Conservation (phyloP, 2,329 filamentous ascomycete genomes). For the Aspergillus novoparasiticus region DNA sequence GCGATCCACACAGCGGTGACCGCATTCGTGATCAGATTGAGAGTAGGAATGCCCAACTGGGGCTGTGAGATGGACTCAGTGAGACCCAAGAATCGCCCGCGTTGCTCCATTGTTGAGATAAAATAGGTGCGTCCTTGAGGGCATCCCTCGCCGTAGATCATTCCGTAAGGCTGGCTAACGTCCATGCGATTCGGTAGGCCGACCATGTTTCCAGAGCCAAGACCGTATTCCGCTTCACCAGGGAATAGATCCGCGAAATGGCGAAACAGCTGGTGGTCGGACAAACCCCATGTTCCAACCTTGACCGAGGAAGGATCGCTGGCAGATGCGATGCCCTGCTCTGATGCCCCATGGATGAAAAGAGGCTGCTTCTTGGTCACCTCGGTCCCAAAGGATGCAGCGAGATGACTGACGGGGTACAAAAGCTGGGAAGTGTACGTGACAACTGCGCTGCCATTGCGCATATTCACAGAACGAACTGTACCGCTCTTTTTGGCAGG, state of each 20-base stretch:
- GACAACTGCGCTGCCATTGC: constrained; percentile 71
- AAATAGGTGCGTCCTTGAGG: constrained; percentile 82
- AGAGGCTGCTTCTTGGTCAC: constrained; percentile 70
- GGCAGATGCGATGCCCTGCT: constrained; percentile 74
- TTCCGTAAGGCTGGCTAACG: constrained; percentile 80
- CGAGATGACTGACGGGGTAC: constrained; percentile 75
- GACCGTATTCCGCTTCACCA: constrained; percentile 72
- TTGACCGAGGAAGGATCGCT: constrained; percentile 77
- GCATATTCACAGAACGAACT: constrained; percentile 57
- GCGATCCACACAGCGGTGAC: constrained; percentile 87
- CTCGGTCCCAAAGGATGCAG: constrained; percentile 73
- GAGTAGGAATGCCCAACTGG: constrained; percentile 73
- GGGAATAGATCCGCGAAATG: constrained; percentile 79
- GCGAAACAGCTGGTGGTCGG: constrained; percentile 72
- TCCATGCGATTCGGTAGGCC: constrained; percentile 87
- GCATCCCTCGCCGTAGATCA: constrained; percentile 82
- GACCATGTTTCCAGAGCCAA: constrained; percentile 74
- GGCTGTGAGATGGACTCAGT: constrained; percentile 64
- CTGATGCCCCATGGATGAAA: constrained; percentile 81
- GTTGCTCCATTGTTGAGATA: constrained; percentile 71
- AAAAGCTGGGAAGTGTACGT: constrained; percentile 85
- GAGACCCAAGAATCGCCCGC: constrained; percentile 71
- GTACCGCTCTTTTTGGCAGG: constrained; percentile 56
- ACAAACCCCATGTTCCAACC: constrained; percentile 79
- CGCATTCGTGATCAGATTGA: constrained; percentile 70